Evolutionary conservation across 371 early-diverging fungal genomes (phyloP).

Genomic region (Globomyces sp.): DNA sequence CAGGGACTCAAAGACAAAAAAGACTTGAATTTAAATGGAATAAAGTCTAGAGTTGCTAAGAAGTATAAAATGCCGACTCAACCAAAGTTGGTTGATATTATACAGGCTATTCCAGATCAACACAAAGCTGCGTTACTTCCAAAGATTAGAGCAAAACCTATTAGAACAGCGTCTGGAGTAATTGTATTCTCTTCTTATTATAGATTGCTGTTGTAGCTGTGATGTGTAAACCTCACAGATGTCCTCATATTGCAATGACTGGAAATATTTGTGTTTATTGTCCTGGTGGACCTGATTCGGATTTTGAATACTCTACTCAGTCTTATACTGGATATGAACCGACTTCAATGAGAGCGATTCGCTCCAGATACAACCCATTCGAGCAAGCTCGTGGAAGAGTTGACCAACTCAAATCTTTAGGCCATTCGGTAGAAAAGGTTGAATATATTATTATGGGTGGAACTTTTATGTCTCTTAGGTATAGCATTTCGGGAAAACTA

Average conservation of each 20-base stretch:
- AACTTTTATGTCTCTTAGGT: conserved; percentile 95
- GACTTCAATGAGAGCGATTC: conserved; percentile 99
- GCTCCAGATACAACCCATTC: conserved; percentile 98
- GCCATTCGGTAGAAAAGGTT: conserved; percentile 98
- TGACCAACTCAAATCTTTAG: conserved; percentile 93
- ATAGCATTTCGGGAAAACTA: neutral
- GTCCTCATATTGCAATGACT: conserved; percentile 99
- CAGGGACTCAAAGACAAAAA: conserved; percentile 60
- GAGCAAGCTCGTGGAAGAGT: conserved; percentile 91
- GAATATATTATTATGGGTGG: conserved; percentile 99
- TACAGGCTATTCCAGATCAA: conserved; percentile 97
- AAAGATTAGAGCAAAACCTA: conserved; percentile 94
- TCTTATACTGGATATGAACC: conserved; percentile 99
- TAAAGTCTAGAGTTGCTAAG: conserved; percentile 74
- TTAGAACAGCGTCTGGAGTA: conserved; percentile 97
- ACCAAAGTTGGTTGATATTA: conserved; percentile 98
- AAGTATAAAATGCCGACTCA: conserved; percentile 78
- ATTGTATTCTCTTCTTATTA: conserved; percentile 53
- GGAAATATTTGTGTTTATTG: conserved; percentile 99
- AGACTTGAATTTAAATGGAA: conserved; percentile 84
- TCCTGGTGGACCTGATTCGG: conserved; percentile 99
- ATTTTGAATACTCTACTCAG: conserved; percentile 99
- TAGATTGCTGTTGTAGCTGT: conserved; percentile 96
- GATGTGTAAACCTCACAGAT: conserved; percentile 99
- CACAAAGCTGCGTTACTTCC: conserved; percentile 84